Evolutionary conservation across 2,329 filamentous ascomycete genomes (phyloP).

Genomic region (Sarocladium brachiariae): DNA sequence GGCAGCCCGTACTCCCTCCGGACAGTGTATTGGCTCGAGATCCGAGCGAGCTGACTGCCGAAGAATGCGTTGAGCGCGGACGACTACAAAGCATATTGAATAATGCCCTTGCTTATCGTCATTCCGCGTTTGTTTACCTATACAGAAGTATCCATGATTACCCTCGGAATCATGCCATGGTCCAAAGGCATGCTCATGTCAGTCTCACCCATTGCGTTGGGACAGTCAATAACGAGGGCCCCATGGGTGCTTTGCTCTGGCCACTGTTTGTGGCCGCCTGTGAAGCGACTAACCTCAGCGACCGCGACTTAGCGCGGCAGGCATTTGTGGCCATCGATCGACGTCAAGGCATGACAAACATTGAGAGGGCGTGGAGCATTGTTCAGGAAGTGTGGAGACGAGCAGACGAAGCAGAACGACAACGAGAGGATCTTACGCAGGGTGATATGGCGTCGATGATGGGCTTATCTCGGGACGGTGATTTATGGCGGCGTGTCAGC

Average conservation of each 20-base stretch:
- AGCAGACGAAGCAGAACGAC: constrained; percentile 31
- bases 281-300: constrained; percentile 43
- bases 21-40: constrained; percentile 21
- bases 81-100: constrained; percentile 48
- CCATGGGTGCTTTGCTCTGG: constrained; percentile 59
- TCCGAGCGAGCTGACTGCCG: constrained; percentile 18
- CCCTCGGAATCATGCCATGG: constrained; percentile 37
- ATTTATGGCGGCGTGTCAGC: constrained; percentile 52
- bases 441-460: background rate
- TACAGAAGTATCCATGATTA: constrained; percentile 47
- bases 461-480: constrained; percentile 17
- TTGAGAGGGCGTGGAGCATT: constrained; percentile 53
- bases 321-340: constrained; percentile 47
- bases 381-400: constrained; percentile 55
- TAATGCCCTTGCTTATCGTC: constrained; percentile 54
- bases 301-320: constrained; percentile 43
- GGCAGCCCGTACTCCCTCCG: constrained; percentile 45
- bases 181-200: constrained; percentile 46
- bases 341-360: constrained; percentile 60
- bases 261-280: constrained; percentile 58
- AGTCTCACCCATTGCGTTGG: constrained; percentile 47
- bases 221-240: constrained; percentile 48
- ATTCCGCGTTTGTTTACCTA: constrained; percentile 51
- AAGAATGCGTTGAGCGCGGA: constrained; percentile 27
- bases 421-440: constrained; percentile 9